phyloP scores from a whole-genome alignment of 2,329 filamentous ascomycete species.

The Fusarium succisae region DNA sequence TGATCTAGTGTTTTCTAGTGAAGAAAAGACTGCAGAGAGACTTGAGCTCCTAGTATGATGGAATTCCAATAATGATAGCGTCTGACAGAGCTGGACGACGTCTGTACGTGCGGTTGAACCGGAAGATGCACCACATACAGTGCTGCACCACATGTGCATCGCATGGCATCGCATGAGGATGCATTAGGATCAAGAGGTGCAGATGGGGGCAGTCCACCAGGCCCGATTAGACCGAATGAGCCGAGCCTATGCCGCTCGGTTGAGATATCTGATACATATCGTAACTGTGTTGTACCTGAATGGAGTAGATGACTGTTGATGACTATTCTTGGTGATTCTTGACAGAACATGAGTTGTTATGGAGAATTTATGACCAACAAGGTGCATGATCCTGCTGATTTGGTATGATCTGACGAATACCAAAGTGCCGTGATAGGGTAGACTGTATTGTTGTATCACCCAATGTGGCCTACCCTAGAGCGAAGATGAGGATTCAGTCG shows the following conservation, averaged over 20 bases:
- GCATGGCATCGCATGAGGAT: conserved; percentile 23
- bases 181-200: conserved; percentile 22
- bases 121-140: background rate
- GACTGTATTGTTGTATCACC: background rate
- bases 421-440: background rate
- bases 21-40: background rate
- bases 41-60: background rate
- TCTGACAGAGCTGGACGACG: background rate
- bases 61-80: background rate
- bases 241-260: conserved; percentile 10
- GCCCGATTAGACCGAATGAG: conserved; percentile 13
- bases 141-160: conserved; percentile 7
- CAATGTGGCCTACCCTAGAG: background rate
- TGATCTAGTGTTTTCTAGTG: background rate
- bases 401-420: background rate
- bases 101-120: background rate
- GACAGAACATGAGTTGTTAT: background rate
- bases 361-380: background rate
- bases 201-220: conserved; percentile 8
- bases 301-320: background rate
- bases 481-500: no score
- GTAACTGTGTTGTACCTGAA: background rate
- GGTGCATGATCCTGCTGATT: background rate
- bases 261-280: background rate
- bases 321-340: background rate